Evolutionary conservation across 2,329 filamentous ascomycete genomes (phyloP).

Genomic region (Exophiala sideris): DNA sequence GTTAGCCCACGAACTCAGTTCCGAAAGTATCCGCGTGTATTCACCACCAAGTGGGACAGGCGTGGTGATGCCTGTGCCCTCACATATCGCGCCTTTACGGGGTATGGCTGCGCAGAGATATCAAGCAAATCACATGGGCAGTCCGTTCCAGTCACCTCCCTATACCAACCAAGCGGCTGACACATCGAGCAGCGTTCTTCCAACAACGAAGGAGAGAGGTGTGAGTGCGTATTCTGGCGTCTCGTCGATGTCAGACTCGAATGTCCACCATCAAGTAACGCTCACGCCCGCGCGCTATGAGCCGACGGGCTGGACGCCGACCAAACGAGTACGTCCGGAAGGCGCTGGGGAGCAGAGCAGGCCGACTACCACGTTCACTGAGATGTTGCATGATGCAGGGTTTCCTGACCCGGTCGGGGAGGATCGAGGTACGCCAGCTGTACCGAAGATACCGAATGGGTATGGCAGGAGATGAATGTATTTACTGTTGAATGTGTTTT

Average conservation of each 20-base stretch:
- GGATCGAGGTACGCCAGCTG: conserved; percentile 18
- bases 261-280: conserved; percentile 3
- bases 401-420: conserved; percentile 24
- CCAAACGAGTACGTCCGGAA: conserved; percentile 9
- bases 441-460: conserved; percentile 23
- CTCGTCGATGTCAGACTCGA: conserved; percentile 7
- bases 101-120: conserved; percentile 24
- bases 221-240: conserved; percentile 16
- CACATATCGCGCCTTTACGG: conserved; percentile 24
- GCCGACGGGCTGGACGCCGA: conserved; percentile 7
- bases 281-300: conserved; percentile 25
- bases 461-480: conserved; percentile 15
- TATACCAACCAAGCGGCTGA: conserved; percentile 7
- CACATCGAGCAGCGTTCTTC: conserved; percentile 10
- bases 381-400: conserved; percentile 26
- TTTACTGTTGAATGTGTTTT: conserved; percentile 4
- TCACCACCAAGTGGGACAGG: conserved; percentile 38
- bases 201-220: conserved; percentile 5
- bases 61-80: conserved; percentile 12
- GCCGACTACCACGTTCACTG: conserved; percentile 27
- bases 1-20: conserved; percentile 32
- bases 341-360: conserved; percentile 13
- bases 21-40: conserved; percentile 47
- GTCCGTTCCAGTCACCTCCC: conserved; percentile 26
- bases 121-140: conserved; percentile 19